Evolutionary conservation across 192 early-diverging fungal genomes (phyloP).

Genomic region (Coemansia sp.): DNA sequence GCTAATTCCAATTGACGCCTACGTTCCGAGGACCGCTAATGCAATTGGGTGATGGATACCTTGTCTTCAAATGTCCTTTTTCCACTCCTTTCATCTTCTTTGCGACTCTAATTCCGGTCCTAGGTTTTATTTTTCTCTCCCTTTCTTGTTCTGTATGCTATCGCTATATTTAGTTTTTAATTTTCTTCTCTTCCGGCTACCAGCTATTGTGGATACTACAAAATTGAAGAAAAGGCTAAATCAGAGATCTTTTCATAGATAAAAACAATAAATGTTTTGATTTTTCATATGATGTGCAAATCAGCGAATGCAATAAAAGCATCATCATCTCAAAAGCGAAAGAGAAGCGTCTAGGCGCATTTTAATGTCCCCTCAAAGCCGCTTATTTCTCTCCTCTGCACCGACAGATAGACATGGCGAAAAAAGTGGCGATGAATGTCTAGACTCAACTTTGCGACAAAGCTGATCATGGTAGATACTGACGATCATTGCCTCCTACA

Average conservation of each 20-base stretch:
- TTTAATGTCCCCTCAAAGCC: background rate
- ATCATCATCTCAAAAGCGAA: too few species aligned
- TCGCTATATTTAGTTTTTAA: background rate
- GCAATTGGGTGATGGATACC: too few species aligned
- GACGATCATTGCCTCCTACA: background rate
- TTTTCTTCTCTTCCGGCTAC: background rate
- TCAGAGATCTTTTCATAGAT: too few species aligned
- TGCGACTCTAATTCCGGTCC: background rate
- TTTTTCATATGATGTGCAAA: too few species aligned
- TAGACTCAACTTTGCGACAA: background rate
- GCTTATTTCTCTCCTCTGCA: background rate
- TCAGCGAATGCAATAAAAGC: too few species aligned
- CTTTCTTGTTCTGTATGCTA: slow-evolving; percentile 4
- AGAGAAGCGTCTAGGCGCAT: background rate
- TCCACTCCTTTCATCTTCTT: background rate
- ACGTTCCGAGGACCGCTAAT: too few species aligned
- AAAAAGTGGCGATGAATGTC: background rate
- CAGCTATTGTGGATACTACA: background rate
- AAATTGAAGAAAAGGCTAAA: background rate
- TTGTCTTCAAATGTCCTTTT: background rate
- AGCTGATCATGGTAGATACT: background rate
- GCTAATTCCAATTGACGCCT: too few species aligned
- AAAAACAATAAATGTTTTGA: too few species aligned
- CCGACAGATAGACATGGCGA: background rate
- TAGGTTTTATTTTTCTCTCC: slow-evolving; percentile 3